Conservation (phyloP, 768 basidiomycete species). For the Leccinum obscurum region DNA sequence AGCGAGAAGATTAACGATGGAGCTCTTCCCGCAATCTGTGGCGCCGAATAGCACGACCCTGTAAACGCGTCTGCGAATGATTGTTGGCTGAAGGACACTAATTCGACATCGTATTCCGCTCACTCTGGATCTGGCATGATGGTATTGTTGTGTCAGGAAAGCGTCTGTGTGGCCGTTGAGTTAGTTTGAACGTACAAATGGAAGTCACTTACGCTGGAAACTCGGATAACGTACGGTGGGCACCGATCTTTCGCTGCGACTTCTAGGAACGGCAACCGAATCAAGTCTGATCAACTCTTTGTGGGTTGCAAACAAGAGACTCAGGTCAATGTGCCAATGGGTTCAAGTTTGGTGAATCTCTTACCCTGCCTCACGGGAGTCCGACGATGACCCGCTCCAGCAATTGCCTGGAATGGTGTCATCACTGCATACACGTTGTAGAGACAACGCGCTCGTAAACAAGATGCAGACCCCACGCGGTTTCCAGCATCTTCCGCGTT, state of each 20-base stretch:
- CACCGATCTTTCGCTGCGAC: not conserved
- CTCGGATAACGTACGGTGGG: too few species aligned
- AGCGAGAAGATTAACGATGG: constrained; percentile 30
- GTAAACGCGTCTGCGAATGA: constrained; percentile 18
- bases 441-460: too few species aligned
- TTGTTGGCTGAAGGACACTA: constrained; percentile 2
- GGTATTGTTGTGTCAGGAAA: not conserved
- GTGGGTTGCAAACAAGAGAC: constrained; percentile 1
- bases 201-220: constrained; percentile 13
- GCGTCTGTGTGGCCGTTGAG: not conserved
- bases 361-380: constrained; percentile 17
- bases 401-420: not conserved
- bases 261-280: not conserved
- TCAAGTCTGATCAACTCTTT: not conserved
- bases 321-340: not conserved
- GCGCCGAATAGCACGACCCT: constrained; percentile 29
- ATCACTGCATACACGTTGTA: not conserved
- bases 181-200: not conserved
- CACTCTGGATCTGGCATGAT: constrained; percentile 17
- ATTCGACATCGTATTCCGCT: constrained; percentile 7
- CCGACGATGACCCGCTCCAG: not conserved
- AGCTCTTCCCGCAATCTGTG: constrained; percentile 33
- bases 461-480: too few species aligned
- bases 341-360: constrained; percentile 7
- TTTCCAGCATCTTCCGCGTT: too few species aligned